Conservation (phyloP, 2,329 filamentous ascomycete species). For the Xylaria hypoxylon region DNA sequence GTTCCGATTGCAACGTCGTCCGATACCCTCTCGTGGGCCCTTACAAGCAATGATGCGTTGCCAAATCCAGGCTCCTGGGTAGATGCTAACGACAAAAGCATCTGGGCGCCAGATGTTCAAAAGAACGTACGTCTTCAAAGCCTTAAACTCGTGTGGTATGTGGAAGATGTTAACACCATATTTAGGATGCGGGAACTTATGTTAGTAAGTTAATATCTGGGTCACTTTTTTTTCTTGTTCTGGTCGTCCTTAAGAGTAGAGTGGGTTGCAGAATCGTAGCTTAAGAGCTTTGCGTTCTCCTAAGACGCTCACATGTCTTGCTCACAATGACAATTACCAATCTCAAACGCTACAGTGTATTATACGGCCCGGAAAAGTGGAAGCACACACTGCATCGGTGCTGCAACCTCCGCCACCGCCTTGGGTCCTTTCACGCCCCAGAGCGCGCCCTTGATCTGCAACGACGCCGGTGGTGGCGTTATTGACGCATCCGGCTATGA, state of each 20-base stretch:
- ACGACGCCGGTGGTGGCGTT: conserved; percentile 46
- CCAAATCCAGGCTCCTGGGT: conserved; percentile 48
- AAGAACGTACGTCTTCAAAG: conserved; percentile 45
- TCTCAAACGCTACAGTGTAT: conserved; percentile 40
- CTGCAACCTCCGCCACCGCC: conserved; percentile 46
- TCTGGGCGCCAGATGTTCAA: conserved; percentile 51
- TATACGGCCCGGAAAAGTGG: conserved; percentile 48
- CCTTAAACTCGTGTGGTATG: neutral
- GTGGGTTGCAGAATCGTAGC: neutral
- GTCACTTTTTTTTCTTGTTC: neutral
- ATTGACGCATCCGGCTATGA: conserved; percentile 51
- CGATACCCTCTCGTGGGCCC: conserved; percentile 46
- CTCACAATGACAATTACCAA: conserved; percentile 1
- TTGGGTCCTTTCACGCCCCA: conserved; percentile 46
- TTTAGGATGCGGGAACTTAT: conserved; percentile 47
- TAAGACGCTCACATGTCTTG: neutral
- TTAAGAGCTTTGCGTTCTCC: neutral
- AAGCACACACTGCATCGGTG: conserved; percentile 49
- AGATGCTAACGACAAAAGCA: conserved; percentile 39
- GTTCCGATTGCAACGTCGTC: conserved; percentile 47
- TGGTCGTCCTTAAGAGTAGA: neutral
- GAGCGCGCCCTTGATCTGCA: conserved; percentile 46
- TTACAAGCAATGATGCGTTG: conserved; percentile 46
- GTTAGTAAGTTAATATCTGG: conserved; percentile 40
- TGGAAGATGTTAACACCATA: conserved; percentile 1